Percentiles rank a stretch among this genome's conserved stretches.
Conservation (phyloP, 139 green algal genomes). For the Spirogloea muscicola region DNA sequence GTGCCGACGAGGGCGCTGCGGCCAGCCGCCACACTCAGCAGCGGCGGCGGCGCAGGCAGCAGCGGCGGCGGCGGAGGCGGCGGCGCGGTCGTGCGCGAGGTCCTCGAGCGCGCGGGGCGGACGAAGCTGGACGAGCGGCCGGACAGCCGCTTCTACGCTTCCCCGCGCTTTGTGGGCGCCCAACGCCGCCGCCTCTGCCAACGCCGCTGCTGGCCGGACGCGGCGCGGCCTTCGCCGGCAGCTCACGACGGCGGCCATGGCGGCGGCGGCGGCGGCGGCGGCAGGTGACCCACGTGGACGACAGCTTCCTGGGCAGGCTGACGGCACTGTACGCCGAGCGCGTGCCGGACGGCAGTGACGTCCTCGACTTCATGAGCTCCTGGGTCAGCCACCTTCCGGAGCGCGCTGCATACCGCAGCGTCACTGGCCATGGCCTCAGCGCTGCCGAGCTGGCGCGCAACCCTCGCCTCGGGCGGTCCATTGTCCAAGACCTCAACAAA, state of each 20-base stretch:
- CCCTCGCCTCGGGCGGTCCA: conserved; percentile 63
- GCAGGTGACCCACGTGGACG: conserved; percentile 60
- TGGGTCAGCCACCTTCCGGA: conserved; percentile 78
- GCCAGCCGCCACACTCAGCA: too few species aligned
- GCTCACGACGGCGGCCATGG: neutral
- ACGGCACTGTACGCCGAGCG: conserved; percentile 75
- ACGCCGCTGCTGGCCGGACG: neutral
- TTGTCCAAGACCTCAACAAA: conserved; percentile 58
- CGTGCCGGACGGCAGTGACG: conserved; percentile 54
- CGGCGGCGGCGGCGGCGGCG: too few species aligned
- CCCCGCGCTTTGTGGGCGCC: conserved; percentile 30
- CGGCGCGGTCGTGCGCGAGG: conserved; percentile 48
- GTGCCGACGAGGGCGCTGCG: too few species aligned
- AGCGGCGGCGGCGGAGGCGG: too few species aligned
- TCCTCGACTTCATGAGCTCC: conserved; percentile 52
- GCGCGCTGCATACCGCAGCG: conserved; percentile 59
- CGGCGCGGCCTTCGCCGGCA: neutral
- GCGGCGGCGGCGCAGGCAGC: too few species aligned
- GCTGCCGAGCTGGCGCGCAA: conserved; percentile 74
- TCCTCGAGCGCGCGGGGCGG: conserved; percentile 44
- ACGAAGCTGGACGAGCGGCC: conserved; percentile 60
- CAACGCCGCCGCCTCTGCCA: too few species aligned
- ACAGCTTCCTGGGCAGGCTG: conserved; percentile 69
- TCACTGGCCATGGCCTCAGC: conserved; percentile 87
- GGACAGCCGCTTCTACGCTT: conserved; percentile 68